phyloP scores from a whole-genome alignment of 2,329 filamentous ascomycete species.

The Colletotrichum trifolii region DNA sequence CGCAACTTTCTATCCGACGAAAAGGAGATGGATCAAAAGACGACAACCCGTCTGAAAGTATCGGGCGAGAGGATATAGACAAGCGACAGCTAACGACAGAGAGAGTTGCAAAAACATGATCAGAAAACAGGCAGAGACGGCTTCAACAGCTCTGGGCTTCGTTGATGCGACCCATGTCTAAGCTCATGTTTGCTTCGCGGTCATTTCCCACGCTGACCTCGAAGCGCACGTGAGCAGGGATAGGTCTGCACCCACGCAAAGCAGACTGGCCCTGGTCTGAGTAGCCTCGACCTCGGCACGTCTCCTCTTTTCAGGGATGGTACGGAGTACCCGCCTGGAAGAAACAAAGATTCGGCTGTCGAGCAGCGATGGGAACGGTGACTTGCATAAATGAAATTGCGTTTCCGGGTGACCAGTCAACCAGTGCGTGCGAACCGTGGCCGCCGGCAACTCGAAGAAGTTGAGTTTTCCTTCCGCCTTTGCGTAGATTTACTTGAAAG shows the following conservation, averaged over 20 bases:
- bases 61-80: too few species aligned
- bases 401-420: background rate
- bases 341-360: background rate
- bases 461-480: background rate
- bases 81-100: background rate
- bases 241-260: background rate
- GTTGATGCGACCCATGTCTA: conserved; percentile 6
- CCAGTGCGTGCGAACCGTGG: background rate
- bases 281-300: conserved; percentile 19
- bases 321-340: background rate
- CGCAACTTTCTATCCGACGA: conserved; percentile 27
- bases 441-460: background rate
- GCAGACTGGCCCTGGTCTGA: background rate
- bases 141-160: background rate
- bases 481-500: background rate
- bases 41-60: background rate
- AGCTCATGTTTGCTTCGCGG: background rate
- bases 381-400: conserved; percentile 27
- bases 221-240: conserved; percentile 5
- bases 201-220: too few species aligned
- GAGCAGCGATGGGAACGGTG: background rate
- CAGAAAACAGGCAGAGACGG: background rate
- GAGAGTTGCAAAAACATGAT: background rate
- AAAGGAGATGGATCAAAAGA: background rate
- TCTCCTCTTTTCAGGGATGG: background rate